Percentiles rank a stretch among this genome's conserved stretches.
These are phyloP conservation scores for Auxenochlorella protothecoides DNA, from an alignment of 139 green algal species.

Conservation along the genomic window DNA sequence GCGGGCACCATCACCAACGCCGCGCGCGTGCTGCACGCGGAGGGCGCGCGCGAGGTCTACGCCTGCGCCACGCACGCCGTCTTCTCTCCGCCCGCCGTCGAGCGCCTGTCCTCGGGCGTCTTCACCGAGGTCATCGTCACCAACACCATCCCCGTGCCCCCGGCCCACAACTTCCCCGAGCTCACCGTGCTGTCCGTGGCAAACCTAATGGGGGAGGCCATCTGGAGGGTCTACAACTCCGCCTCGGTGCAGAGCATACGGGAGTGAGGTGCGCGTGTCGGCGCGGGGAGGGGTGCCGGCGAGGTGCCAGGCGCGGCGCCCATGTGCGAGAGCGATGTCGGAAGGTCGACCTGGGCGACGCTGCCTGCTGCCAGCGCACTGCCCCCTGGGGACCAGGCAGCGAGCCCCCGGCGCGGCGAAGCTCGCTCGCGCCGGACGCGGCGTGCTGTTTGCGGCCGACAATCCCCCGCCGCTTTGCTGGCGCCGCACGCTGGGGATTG, in stretches of 20 bases:
- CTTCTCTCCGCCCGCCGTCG: slow-evolving; percentile 84
- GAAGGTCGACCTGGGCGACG: too few relatives aligned
- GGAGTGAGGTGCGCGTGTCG: slow-evolving; percentile 6
- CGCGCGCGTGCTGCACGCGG: slow-evolving; percentile 71
- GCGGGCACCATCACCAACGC: slow-evolving; percentile 93
- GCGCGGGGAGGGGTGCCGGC: too few relatives aligned
- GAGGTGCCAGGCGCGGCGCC: background rate
- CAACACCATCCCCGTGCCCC: slow-evolving; percentile 87
- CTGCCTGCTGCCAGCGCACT: too few relatives aligned
- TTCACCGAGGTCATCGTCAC: slow-evolving; percentile 96
- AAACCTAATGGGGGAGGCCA: slow-evolving; percentile 95
- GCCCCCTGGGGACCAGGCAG: too few relatives aligned
- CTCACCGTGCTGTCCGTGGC: slow-evolving; percentile 94
- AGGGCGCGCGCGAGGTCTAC: slow-evolving; percentile 83
- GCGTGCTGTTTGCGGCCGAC: too few relatives aligned
- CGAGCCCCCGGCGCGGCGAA: too few relatives aligned
- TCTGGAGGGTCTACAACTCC: slow-evolving; percentile 96
- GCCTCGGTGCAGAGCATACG: slow-evolving; percentile 54
- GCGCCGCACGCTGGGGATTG: too few relatives aligned
- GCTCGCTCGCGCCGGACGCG: too few relatives aligned
- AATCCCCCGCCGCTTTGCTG: too few relatives aligned
- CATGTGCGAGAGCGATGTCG: background rate
- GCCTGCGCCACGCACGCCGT: slow-evolving; percentile 95
- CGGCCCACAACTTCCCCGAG: slow-evolving; percentile 78
- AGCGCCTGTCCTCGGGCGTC: slow-evolving; percentile 79